Evolutionary conservation across 2,329 filamentous ascomycete species (phyloP).

Genomic region (Clarireedia homoeocarpa): DNA sequence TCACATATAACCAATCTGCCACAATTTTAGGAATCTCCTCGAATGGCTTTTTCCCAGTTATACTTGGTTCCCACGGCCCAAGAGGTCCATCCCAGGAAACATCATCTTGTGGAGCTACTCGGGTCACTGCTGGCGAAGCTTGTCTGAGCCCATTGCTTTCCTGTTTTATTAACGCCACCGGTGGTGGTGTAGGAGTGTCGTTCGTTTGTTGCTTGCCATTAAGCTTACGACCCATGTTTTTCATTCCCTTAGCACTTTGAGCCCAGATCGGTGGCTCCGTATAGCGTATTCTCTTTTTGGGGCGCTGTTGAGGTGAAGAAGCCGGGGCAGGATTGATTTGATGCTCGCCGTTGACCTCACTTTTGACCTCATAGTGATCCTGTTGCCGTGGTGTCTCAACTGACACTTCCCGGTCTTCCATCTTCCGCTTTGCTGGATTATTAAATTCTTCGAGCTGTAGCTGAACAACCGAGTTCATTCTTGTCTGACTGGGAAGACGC

Average conservation of each 20-base stretch:
- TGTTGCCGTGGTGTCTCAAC: conserved; percentile 15
- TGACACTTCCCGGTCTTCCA: conserved; percentile 23
- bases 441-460: conserved; percentile 18
- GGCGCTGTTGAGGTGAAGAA: conserved; percentile 32
- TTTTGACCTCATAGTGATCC: conserved; percentile 14
- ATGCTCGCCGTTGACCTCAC: conserved; percentile 19
- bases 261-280: conserved; percentile 44
- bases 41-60: conserved; percentile 61
- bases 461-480: conserved; percentile 11
- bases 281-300: conserved; percentile 42
- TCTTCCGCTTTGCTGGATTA: conserved; percentile 22
- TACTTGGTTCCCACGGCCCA: conserved; percentile 56
- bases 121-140: conserved; percentile 9
- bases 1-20: conserved; percentile 72
- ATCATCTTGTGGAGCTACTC: conserved; percentile 7
- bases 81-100: conserved; percentile 27
- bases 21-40: conserved; percentile 68
- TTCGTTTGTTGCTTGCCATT: conserved; percentile 17
- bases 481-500: conserved; percentile 35
- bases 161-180: conserved; percentile 15
- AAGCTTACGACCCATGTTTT: conserved; percentile 15
- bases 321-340: conserved; percentile 10
- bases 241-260: conserved; percentile 19
- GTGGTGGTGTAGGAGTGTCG: conserved; percentile 11
- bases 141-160: conserved; percentile 24